Base-by-base conservation (phyloP, 2,329 filamentous ascomycete genomes). In the Penicillium sp. region DNA sequence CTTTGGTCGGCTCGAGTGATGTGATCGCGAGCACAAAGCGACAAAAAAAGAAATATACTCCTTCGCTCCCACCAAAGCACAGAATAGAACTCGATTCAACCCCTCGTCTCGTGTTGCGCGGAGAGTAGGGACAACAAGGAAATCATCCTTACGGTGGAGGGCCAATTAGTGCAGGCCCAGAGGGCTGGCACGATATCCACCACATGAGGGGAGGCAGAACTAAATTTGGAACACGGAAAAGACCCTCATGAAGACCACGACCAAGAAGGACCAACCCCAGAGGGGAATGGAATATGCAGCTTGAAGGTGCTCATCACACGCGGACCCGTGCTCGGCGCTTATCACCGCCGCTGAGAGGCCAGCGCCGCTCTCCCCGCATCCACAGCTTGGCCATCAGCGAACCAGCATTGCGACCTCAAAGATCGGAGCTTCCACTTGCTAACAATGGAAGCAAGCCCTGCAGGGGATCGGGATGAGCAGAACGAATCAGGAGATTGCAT, bases 291-390 rank as follows among this genome's bases (percentile, higher is more conserved):
- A 24, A 66, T 63, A 67, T 73, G 71, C 71, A 71, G 59, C 61
- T 66, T 60, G 43, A 50, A 54, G 52, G 36, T 59, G 66, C 69
- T 69, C 67, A 71, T 74, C 72, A 74, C 72, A 72, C 64, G 49
- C 67, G 66, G 56, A 65, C 62, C 67, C 67, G 46, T 54, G 63
- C 59, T 65, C 60, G 68, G 72, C 71, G 71, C 71, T 65, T 74
- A 71, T 63, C 55, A 52, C 54, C 55, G 37, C 50, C 24, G 59
- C 53, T 68, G 64, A 68, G 58, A 66, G 66, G 66, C 53, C 55
- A 59, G 41, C 27, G 27, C 50, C 35, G n/a, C 27, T 52, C 51
- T 53, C 60, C 60, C 66, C 65, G 58, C 63, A 61, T 50, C 44
- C 27, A 58, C 50, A 36, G 41, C 57, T 52, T 37, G n/a, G 16